phyloP scores from a whole-genome alignment of 2,329 filamentous ascomycete genomes.

The Penicillium decumbens region DNA sequence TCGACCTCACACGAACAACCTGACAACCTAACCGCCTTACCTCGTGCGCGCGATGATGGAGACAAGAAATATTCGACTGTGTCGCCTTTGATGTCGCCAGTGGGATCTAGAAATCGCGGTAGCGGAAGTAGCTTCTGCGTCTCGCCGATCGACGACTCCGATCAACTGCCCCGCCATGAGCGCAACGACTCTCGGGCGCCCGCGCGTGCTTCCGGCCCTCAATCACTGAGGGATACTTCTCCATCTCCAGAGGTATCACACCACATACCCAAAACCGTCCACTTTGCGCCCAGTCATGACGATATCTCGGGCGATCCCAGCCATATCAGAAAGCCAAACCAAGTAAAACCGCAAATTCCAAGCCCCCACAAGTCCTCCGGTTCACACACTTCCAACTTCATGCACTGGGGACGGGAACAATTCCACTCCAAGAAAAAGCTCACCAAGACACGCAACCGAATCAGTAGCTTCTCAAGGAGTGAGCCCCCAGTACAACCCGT shows the following conservation, averaged over 20 bases:
- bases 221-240: not conserved
- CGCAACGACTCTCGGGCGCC: constrained; percentile 3
- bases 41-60: constrained; percentile 2
- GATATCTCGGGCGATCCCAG: constrained; percentile 62
- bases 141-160: constrained; percentile 16
- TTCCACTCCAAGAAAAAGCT: constrained; percentile 35
- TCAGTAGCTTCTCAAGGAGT: constrained; percentile 50
- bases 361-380: constrained; percentile 27
- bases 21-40: not conserved
- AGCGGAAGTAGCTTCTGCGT: constrained; percentile 23
- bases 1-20: constrained; percentile 3
- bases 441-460: constrained; percentile 29
- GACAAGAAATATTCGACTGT: constrained; percentile 11
- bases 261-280: constrained; percentile 7
- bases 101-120: constrained; percentile 4
- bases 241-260: constrained; percentile 2
- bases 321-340: constrained; percentile 52
- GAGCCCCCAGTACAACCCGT: constrained; percentile 56
- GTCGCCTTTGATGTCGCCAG: constrained; percentile 16
- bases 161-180: constrained; percentile 3
- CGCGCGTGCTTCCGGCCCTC: constrained; percentile 6
- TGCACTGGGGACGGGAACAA: constrained; percentile 36
- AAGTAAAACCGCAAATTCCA: constrained; percentile 50
- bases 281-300: constrained; percentile 40
- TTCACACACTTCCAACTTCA: constrained; percentile 27